These are phyloP conservation scores for Mortierella sp. DNA, from an alignment of 371 early-diverging fungal species.

Conservation along the genomic window DNA sequence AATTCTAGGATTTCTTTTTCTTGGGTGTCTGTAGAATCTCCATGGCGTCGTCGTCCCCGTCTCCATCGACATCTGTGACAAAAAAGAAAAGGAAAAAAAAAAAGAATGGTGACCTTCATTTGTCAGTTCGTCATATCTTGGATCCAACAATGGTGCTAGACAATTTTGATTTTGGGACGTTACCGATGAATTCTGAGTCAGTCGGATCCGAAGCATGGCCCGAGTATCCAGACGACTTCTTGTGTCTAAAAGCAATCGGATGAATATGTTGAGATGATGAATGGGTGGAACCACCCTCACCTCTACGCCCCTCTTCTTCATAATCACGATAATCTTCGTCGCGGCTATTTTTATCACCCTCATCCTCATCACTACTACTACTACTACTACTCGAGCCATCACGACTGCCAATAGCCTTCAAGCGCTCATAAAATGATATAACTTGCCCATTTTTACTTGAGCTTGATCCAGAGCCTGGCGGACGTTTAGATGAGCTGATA, in stretches of 20 bases:
- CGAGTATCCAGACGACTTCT: conserved; percentile 42
- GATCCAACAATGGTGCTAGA: not conserved
- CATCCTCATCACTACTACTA: conserved; percentile 1
- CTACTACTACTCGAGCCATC: conserved; percentile 24
- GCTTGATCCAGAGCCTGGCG: conserved; percentile 32
- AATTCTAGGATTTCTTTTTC: conserved; percentile 36
- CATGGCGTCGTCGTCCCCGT: conserved; percentile 48
- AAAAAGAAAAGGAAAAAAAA: not conserved
- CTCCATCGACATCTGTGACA: conserved; percentile 44
- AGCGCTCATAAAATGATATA: conserved; percentile 41
- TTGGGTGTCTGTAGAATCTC: conserved; percentile 49
- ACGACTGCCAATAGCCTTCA: conserved; percentile 38
- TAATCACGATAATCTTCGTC: conserved; percentile 11
- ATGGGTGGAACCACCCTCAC: conserved; percentile 22
- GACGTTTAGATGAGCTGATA: conserved; percentile 41
- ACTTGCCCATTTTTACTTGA: conserved; percentile 56
- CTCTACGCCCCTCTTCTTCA: conserved; percentile 2
- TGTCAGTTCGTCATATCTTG: not conserved
- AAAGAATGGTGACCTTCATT: not conserved
- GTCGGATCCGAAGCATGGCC: conserved; percentile 36
- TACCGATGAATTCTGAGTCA: conserved; percentile 52
- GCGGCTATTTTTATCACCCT: conserved; percentile 4
- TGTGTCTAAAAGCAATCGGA: conserved; percentile 45
- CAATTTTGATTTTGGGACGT: not conserved
- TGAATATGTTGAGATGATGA: conserved; percentile 39